Evolutionary conservation across 257 asterid species (phyloP), one percentile per base, ranked within the genome.

Genomic region (Plantago major): DNA sequence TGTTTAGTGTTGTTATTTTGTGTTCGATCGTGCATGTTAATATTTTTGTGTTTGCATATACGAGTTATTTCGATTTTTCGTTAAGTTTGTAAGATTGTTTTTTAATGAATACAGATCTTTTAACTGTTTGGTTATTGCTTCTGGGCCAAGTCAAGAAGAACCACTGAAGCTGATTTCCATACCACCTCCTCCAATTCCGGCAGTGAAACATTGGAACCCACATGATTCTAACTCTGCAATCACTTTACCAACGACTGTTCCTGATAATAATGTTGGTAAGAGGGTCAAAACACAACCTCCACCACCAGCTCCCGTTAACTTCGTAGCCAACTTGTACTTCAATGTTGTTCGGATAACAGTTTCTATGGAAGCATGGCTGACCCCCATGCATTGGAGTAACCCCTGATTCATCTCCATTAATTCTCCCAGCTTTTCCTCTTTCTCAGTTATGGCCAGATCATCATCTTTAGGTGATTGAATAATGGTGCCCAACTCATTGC

Each of bases 231-330:
- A 58, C 69, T 89, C 97, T 18, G 82, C 74, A 1, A 89, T 78
- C 42, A 89, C 78, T 81, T 80, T 81, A 71, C 86, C 90, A 45
- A 89, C 95, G 1, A 92, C 82, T 14, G 84, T 73, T 74, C 90
- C 93, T 75, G 98, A 82, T 71, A 89, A 72, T 46, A 89, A 43
- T n/a, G 84, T 77, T 26, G 97, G 99, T 38, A 92, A 76, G 7
- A 92, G 82, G 7, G 99, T 92, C 81, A 92, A 71, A 73, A 89
- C 96, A 52, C 99, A 92, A 73, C 99, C 99, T 51, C 99, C 99
- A 58, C 99, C 99, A 58, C 99, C 99, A 66, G 99, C 99, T 76
- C 99, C 99, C 2, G 97, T 89, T 62, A 92, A 78, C 77, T 92
- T 92, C 56, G 99, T 81, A 13, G 91, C 63, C 18, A 89, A 76